These are phyloP conservation scores for Colletotrichum spaethianum DNA, from an alignment of 2,329 filamentous ascomycete species.

Conservation along the genomic window DNA sequence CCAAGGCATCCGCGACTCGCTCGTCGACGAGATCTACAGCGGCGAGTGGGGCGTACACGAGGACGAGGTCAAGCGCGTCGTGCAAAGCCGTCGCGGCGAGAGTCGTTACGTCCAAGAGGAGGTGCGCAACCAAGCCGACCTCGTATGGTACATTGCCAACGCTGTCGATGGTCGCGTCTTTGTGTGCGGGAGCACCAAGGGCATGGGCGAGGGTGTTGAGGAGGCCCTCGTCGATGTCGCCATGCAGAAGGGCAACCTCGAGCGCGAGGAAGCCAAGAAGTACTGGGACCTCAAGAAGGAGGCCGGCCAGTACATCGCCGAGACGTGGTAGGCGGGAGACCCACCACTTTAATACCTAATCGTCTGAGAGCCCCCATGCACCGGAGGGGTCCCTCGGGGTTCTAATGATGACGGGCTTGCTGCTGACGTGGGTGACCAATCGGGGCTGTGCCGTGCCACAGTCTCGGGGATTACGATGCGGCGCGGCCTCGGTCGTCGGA, in stretches of 20 bases:
- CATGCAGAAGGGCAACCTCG: constrained; percentile 91
- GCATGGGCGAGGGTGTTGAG: constrained; percentile 98
- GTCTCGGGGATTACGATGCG: constrained; percentile 29
- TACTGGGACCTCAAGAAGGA: constrained; percentile 96
- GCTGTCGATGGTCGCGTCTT: constrained; percentile 96
- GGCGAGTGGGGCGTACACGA: constrained; percentile 97
- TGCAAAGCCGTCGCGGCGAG: constrained; percentile 81
- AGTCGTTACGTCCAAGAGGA: constrained; percentile 97
- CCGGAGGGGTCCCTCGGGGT: constrained; percentile 18
- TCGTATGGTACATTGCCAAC: constrained; percentile 99
- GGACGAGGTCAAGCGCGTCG: constrained; percentile 85
- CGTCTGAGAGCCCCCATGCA: background rate
- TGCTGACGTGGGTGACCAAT: constrained; percentile 30
- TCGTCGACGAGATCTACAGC: constrained; percentile 95
- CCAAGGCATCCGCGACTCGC: constrained; percentile 92
- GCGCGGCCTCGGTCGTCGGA: constrained; percentile 33
- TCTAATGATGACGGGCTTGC: background rate
- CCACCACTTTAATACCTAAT: constrained; percentile 7
- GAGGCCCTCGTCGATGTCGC: constrained; percentile 89
- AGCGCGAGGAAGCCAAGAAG: constrained; percentile 82
- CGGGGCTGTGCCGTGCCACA: constrained; percentile 12
- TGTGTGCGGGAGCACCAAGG: constrained; percentile 94
- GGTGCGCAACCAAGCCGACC: constrained; percentile 88
- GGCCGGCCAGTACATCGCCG: constrained; percentile 95
- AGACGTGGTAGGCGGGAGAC: constrained; percentile 70